phyloP scores from a whole-genome alignment of 1,139 yeast genomes.

The Diutina catenulata region DNA sequence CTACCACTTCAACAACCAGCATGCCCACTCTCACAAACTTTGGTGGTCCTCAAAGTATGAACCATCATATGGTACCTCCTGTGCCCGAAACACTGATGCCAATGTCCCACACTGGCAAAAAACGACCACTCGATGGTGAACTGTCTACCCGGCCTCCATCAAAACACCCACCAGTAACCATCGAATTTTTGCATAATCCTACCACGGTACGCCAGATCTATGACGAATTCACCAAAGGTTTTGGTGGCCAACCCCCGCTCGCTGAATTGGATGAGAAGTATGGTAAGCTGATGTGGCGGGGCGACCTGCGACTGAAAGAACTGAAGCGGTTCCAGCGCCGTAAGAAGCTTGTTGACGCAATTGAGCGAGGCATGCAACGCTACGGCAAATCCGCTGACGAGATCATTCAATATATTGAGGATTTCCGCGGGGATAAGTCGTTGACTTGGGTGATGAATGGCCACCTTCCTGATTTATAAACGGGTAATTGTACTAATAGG shows the following conservation, averaged over 20 bases:
- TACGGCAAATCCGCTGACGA: slow-evolving; percentile 33
- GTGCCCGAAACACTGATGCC: too few relatives aligned
- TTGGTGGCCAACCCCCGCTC: slow-evolving; percentile 34
- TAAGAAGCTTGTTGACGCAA: slow-evolving; percentile 34
- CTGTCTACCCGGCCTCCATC: too few relatives aligned
- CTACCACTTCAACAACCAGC: too few relatives aligned
- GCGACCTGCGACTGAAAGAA: slow-evolving; percentile 37
- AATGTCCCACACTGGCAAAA: too few relatives aligned
- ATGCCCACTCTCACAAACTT: too few relatives aligned
- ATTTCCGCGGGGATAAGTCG: slow-evolving; percentile 31
- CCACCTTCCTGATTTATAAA: slow-evolving; percentile 19
- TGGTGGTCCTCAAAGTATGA: too few relatives aligned
- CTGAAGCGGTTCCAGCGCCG: slow-evolving; percentile 34
- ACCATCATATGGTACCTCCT: too few relatives aligned
- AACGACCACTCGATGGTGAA: too few relatives aligned
- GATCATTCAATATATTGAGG: slow-evolving; percentile 30
- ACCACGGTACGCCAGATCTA: slow-evolving; percentile 35
- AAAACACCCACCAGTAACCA: slow-evolving; percentile 25
- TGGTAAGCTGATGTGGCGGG: slow-evolving; percentile 38
- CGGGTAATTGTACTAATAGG: not conserved
- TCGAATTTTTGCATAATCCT: slow-evolving; percentile 35
- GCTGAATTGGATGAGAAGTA: slow-evolving; percentile 32
- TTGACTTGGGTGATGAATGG: slow-evolving; percentile 43
- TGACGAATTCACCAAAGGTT: slow-evolving; percentile 36
- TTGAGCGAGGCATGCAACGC: slow-evolving; percentile 29